Base-by-base conservation (phyloP, 306 rosid species). In the Luffa aegyptiaca region DNA sequence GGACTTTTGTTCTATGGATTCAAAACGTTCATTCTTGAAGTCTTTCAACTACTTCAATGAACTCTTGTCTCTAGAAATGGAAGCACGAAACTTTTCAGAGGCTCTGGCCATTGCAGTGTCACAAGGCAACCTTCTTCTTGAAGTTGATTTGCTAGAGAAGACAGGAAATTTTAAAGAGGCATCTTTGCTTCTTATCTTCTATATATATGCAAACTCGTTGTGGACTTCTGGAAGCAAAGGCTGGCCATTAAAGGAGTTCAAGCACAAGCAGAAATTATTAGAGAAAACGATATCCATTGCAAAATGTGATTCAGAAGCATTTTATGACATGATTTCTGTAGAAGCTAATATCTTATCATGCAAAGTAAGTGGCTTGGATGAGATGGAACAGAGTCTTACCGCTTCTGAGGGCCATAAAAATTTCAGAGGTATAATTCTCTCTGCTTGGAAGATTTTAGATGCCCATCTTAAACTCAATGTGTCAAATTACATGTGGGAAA, bases 221-320 rank as follows among this genome's bases (percentile, higher is more conserved):
- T 89, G 93, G 93, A 46, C 84, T 44, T 65, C 80, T 1, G 87
- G 84, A 75, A 87, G 87, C 75, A 69, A 81, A 80, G 90, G 87
- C 5, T 87, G 90, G 93, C 93, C 93, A 17, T 75, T 89, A 49
- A 89, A 84, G 81, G 75, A 9, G 49, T 87, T 86, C 83, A 1
- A 69, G 53, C 58, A 81, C 46, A 87, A 89, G 86, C 78, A 26
- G 17, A 82, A 79, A 63, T 82, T 87, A 55, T 78, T 89, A 81
- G 61, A 13, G 53, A 87, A 52, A 80, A 90, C 81, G 0, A 81
- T 57, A 65, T 83, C 77, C 36, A 81, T 79, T 69, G 90, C 93
- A 42, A 83, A 76, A 81, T 70, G 71, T 46, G 83, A 42, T 17
- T 82, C 87, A 17, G 21, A 46, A 68, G 64, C 42, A 73, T 84